A percentile compares a stretch with the other conserved stretches of the same genome.
phyloP scores from a whole-genome alignment of 1,139 yeast genomes.

The Taiozyma onychis region DNA sequence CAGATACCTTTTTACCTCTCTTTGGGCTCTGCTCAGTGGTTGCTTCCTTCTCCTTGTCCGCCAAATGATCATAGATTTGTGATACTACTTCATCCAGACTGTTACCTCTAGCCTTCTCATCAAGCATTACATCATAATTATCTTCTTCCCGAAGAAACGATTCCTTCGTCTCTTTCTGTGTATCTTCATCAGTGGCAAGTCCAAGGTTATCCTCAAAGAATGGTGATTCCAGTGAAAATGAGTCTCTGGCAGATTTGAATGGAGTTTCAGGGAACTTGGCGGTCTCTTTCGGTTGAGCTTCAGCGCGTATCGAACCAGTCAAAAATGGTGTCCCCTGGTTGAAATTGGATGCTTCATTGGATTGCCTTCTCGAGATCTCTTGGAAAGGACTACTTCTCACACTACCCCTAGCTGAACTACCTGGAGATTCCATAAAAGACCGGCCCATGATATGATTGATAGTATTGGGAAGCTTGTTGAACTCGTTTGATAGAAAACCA shows the following conservation, averaged over 20 bases:
- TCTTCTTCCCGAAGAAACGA: neutral
- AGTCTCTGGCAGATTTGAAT: conserved; percentile 10
- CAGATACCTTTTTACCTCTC: neutral
- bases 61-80: conserved; percentile 4
- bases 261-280: conserved; percentile 1
- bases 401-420: neutral
- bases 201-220: conserved; percentile 1
- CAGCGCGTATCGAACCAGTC: neutral
- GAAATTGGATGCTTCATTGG: conserved; percentile 2
- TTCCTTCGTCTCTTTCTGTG: neutral
- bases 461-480: neutral
- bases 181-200: neutral
- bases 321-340: neutral
- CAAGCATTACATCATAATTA: neutral
- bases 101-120: neutral
- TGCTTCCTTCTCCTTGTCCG: neutral
- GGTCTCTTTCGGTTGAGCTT: neutral
- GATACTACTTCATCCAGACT: conserved; percentile 16
- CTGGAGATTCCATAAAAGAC: conserved; percentile 5
- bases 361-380: neutral
- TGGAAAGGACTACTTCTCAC: conserved; percentile 2
- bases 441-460: neutral
- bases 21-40: neutral
- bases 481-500: neutral
- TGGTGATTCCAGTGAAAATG: neutral